Evolutionary conservation across 129 eudicot genomes (phyloP).

Genomic region (Flaveria brownii): DNA sequence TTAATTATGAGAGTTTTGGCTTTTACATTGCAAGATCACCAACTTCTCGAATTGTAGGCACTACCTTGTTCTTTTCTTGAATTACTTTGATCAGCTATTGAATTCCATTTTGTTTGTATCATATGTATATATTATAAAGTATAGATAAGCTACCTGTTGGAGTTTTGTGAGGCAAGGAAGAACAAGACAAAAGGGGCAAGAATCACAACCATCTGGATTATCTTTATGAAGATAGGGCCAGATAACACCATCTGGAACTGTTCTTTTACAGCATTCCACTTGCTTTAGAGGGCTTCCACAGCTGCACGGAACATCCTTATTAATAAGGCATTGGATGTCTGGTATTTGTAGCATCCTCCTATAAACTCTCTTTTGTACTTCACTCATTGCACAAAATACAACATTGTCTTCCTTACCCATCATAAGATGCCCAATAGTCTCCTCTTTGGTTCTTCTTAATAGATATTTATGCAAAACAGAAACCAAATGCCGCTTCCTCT

Average conservation of each 20-base stretch:
- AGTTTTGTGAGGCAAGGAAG: conserved; percentile 96
- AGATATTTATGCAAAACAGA: conserved; percentile 60
- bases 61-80: background rate
- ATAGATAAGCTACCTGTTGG: conserved; percentile 63
- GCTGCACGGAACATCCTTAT: conserved; percentile 77
- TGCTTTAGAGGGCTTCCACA: conserved; percentile 97
- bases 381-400: conserved; percentile 96
- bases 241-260: conserved; percentile 73
- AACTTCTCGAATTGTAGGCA: background rate
- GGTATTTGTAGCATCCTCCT: conserved; percentile 76
- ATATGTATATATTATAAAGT: background rate
- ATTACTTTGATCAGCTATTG: background rate
- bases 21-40: background rate
- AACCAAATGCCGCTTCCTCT: conserved; percentile 77
- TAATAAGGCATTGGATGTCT: conserved; percentile 77
- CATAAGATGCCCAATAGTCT: conserved; percentile 93
- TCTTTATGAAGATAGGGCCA: conserved; percentile 91
- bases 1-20: background rate
- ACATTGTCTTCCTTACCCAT: conserved; percentile 98
- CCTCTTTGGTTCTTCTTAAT: conserved; percentile 93
- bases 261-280: conserved; percentile 86
- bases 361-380: conserved; percentile 82
- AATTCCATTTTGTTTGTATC: too few species aligned
- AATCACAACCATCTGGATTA: conserved; percentile 88
- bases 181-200: conserved; percentile 85